Percentiles rank a stretch among this genome's conserved stretches.
These are phyloP conservation scores for Spatholobus suberectus DNA, from an alignment of 306 rosid species.

Conservation along the genomic window DNA sequence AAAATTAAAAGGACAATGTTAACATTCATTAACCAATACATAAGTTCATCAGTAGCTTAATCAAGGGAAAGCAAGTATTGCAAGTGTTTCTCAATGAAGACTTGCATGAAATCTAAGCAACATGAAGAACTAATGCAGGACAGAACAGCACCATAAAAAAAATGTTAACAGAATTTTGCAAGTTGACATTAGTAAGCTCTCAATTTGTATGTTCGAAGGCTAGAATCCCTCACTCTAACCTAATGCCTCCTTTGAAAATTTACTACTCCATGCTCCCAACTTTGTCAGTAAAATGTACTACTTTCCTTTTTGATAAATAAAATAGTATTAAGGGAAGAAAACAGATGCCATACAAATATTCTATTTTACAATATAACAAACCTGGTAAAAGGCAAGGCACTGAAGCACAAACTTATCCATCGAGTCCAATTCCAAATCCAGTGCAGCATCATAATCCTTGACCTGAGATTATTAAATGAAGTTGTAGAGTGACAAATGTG, in stretches of 20 bases:
- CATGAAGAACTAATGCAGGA: conserved; percentile 10
- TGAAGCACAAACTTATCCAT: conserved; percentile 90
- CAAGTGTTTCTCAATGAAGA: conserved; percentile 2
- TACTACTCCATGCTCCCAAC: conserved; percentile 29
- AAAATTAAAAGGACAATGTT: conserved; percentile 31
- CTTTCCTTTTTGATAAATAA: conserved; percentile 18
- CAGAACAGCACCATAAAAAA: conserved; percentile 1
- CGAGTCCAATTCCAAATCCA: conserved; percentile 94
- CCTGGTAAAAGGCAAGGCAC: conserved; percentile 96
- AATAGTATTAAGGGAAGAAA: background rate
- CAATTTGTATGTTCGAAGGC: background rate
- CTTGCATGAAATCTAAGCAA: conserved; percentile 1
- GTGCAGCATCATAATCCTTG: conserved; percentile 94
- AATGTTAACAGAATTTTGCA: conserved; percentile 6
- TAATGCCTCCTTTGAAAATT: conserved; percentile 11
- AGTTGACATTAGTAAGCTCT: conserved; percentile 2
- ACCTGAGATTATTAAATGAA: conserved; percentile 60
- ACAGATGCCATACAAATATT: background rate
- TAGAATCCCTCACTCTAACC: conserved; percentile 23
- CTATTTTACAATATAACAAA: conserved; percentile 38
- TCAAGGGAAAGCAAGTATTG: background rate
- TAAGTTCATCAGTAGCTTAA: conserved; percentile 6
- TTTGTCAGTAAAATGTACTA: background rate
- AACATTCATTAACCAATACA: conserved; percentile 6
- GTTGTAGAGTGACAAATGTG: conserved; percentile 31